phyloP scores from a whole-genome alignment of 2,329 filamentous ascomycete species.

The Zymoseptoria brevis region DNA sequence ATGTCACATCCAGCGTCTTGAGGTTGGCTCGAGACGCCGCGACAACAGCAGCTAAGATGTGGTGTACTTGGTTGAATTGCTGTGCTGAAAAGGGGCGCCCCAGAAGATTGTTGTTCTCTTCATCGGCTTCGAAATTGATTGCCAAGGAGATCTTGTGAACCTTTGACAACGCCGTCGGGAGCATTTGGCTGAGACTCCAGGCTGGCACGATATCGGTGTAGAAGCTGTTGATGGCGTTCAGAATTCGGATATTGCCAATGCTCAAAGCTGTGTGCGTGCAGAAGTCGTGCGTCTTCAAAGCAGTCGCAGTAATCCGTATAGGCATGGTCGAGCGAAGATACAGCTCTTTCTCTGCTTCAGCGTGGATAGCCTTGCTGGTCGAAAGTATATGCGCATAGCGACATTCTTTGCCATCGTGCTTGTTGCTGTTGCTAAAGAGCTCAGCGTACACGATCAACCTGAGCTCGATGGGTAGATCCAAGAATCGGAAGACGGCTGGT shows the following conservation, averaged over 20 bases:
- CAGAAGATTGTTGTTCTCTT: neutral
- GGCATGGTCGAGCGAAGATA: neutral
- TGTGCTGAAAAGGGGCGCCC: neutral
- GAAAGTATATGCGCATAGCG: neutral
- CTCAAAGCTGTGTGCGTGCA: neutral
- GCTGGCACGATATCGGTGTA: neutral
- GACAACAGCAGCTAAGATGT: neutral
- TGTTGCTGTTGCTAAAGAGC: neutral
- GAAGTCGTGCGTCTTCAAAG: neutral
- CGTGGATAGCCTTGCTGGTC: neutral
- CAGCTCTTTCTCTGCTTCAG: neutral
- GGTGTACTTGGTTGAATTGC: neutral
- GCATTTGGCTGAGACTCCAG: neutral
- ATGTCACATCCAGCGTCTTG: neutral
- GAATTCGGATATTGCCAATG: neutral
- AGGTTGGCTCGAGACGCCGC: neutral
- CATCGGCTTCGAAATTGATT: neutral
- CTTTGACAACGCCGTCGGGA: neutral
- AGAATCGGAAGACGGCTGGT: slow-evolving; percentile 5
- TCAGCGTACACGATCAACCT: slow-evolving; percentile 11
- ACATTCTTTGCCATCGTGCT: neutral
- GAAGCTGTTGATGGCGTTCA: neutral
- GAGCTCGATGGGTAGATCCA: slow-evolving; percentile 13
- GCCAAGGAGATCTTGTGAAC: neutral
- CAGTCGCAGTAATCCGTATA: neutral